A percentile compares a stretch with the other conserved stretches of the same genome.
These are phyloP conservation scores for Phytophthora cactorum DNA, from an alignment of 352 stramenopile species.

Conservation along the genomic window DNA sequence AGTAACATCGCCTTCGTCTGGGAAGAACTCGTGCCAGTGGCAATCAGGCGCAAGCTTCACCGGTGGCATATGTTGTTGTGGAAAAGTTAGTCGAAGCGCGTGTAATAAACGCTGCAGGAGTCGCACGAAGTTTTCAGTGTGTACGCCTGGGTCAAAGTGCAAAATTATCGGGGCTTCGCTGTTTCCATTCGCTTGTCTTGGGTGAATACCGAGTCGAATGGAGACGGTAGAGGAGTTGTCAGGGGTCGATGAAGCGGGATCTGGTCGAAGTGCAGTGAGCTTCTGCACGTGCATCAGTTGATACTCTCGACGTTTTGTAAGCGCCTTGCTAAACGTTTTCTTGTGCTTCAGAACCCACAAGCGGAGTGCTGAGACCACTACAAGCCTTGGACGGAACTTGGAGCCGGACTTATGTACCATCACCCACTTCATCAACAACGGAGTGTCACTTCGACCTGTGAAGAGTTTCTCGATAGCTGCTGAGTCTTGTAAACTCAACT, in stretches of 20 bases:
- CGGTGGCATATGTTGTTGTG: conserved; percentile 37
- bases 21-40: conserved; percentile 65
- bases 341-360: conserved; percentile 60
- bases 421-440: conserved; percentile 70
- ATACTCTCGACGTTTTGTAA: conserved; percentile 43
- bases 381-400: conserved; percentile 52
- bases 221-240: conserved; percentile 33
- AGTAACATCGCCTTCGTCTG: conserved; percentile 2
- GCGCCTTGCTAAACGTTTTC: conserved; percentile 44
- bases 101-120: conserved; percentile 64
- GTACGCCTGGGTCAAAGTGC: conserved; percentile 64
- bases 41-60: conserved; percentile 47
- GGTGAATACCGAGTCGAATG: conserved; percentile 37
- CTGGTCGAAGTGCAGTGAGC: conserved; percentile 40
- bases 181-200: conserved; percentile 10
- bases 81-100: conserved; percentile 52
- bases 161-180: conserved; percentile 28
- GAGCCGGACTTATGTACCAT: conserved; percentile 47
- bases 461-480: conserved; percentile 60
- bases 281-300: conserved; percentile 56
- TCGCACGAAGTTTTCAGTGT: conserved; percentile 58
- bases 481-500: conserved; percentile 52
- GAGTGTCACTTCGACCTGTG: conserved; percentile 45
- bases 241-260: conserved; percentile 1
- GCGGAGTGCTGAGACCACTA: conserved; percentile 64